These are phyloP conservation scores for Globisporangium cederbergense DNA, from an alignment of 352 stramenopile genomes.

Conservation along the genomic window DNA sequence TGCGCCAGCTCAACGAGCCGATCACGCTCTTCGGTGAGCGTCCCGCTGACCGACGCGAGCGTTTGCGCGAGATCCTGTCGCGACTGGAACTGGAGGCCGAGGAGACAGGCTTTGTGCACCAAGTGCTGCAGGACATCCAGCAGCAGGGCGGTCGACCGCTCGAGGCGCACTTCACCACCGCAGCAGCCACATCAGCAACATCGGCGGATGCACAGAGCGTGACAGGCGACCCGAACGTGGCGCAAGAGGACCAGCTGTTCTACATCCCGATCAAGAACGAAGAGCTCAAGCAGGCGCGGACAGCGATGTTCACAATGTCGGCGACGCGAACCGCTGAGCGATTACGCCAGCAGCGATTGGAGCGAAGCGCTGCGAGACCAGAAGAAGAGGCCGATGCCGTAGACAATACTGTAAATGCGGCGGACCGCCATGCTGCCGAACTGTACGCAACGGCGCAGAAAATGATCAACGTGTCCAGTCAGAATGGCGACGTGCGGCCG, in stretches of 20 bases:
- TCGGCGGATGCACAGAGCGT: slow-evolving; percentile 4
- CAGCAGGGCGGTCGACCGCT: slow-evolving; percentile 26
- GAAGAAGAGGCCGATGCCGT: not conserved
- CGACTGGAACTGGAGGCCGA: slow-evolving; percentile 69
- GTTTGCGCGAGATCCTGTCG: slow-evolving; percentile 89
- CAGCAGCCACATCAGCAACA: not conserved
- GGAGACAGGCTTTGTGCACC: slow-evolving; percentile 56
- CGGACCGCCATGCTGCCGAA: slow-evolving; percentile 62
- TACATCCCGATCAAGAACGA: slow-evolving; percentile 78
- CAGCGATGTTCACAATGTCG: slow-evolving; percentile 81
- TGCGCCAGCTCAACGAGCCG: slow-evolving; percentile 90
- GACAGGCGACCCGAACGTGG: slow-evolving; percentile 19
- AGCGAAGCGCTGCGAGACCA: slow-evolving; percentile 22
- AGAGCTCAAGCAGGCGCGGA: slow-evolving; percentile 81
- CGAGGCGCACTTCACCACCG: slow-evolving; percentile 16
- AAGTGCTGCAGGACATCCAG: slow-evolving; percentile 54
- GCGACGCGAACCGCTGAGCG: slow-evolving; percentile 48
- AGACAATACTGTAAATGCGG: slow-evolving; percentile 41
- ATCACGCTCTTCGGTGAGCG: slow-evolving; percentile 96
- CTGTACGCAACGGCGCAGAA: slow-evolving; percentile 75
- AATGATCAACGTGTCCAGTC: slow-evolving; percentile 89
- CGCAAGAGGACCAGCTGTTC: slow-evolving; percentile 70
- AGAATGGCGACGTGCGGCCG: slow-evolving; percentile 93
- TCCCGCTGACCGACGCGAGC: slow-evolving; percentile 91
- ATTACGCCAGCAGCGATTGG: slow-evolving; percentile 53